Conservation (phyloP, 2,329 filamentous ascomycete species). For the Sporothrix humicola region DNA sequence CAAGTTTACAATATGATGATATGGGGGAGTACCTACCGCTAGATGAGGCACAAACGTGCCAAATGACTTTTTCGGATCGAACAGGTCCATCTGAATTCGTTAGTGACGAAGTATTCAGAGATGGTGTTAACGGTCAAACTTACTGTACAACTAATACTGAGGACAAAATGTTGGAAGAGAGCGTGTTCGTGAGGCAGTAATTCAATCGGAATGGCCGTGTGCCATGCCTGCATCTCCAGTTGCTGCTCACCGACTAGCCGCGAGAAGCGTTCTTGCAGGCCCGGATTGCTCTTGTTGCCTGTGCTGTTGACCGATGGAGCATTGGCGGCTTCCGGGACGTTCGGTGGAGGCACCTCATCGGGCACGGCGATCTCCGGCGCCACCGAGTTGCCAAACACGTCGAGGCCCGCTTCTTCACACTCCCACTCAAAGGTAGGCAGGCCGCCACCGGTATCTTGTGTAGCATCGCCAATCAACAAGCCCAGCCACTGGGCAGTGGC, state of each 20-base stretch:
- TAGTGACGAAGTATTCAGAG: too few relatives aligned
- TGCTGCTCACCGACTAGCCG: not conserved
- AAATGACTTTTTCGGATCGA: slow-evolving; percentile 3
- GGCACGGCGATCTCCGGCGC: not conserved
- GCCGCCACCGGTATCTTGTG: not conserved
- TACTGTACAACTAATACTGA: slow-evolving; percentile 5
- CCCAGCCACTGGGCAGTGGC: not conserved
- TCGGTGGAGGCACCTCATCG: not conserved
- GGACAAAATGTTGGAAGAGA: not conserved
- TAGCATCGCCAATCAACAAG: not conserved
- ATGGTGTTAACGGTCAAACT: too few relatives aligned
- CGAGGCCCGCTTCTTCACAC: not conserved
- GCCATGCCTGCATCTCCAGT: not conserved
- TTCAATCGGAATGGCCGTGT: not conserved
- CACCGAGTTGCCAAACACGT: not conserved
- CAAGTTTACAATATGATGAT: too few relatives aligned
- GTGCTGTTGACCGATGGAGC: not conserved
- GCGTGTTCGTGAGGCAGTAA: not conserved
- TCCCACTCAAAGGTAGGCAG: not conserved
- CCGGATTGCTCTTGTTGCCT: not conserved
- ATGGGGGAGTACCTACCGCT: not conserved
- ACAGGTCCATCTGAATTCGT: not conserved
- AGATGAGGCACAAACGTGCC: slow-evolving; percentile 9
- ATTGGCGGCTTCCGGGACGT: too few relatives aligned
- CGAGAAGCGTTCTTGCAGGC: not conserved